These are phyloP conservation scores for Malus hybrid DNA, from an alignment of 331 rosid species.

Conservation along the genomic window DNA sequence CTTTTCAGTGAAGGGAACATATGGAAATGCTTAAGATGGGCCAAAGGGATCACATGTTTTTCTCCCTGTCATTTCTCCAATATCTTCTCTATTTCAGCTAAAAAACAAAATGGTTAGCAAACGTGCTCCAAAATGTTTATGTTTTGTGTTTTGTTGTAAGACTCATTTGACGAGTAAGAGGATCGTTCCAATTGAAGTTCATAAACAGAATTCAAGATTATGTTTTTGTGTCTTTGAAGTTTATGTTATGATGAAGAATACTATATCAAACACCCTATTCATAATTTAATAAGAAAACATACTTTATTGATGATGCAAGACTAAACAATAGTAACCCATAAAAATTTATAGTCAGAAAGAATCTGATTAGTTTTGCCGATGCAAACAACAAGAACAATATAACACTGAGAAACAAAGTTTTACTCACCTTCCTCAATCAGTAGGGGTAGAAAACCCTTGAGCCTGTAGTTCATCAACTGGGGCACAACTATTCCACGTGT, in stretches of 20 bases:
- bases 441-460: constrained; percentile 72
- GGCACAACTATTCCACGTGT: constrained; percentile 62
- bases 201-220: background rate
- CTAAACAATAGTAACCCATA: background rate
- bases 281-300: background rate
- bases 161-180: background rate
- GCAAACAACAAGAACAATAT: background rate
- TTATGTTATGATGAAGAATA: constrained; percentile 55
- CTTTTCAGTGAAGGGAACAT: background rate
- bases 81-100: no score
- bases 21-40: no score
- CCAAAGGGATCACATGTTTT: no score
- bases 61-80: no score
- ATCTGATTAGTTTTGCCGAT: background rate
- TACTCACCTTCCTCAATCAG: constrained; percentile 58
- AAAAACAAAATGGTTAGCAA: no score
- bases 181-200: background rate
- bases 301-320: background rate
- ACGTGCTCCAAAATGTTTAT: no score
- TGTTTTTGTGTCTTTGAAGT: constrained; percentile 55
- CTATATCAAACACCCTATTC: background rate
- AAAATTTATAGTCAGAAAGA: background rate
- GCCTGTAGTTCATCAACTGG: constrained; percentile 73
- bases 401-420: constrained; percentile 20
- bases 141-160: no score